Percentiles rank a stretch among this genome's conserved stretches.
Conservation (phyloP, 2,329 filamentous ascomycete species). For the Dendryphion nanum region DNA sequence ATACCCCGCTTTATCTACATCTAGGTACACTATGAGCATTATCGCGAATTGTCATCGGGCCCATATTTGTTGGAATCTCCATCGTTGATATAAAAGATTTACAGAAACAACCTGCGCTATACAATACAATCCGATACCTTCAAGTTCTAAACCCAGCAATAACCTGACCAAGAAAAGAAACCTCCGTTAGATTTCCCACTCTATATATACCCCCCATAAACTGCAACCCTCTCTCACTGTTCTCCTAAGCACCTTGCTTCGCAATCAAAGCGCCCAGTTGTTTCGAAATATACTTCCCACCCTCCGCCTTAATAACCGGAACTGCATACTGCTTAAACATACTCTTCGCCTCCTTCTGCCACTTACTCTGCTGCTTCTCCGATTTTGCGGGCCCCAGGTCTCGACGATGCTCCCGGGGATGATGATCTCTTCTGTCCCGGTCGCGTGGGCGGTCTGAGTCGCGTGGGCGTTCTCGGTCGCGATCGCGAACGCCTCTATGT, state of each 20-base stretch:
- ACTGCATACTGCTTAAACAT: slow-evolving; percentile 35
- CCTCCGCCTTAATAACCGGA: slow-evolving; percentile 33
- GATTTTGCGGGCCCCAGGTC: slow-evolving; percentile 4
- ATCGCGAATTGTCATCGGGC: no score
- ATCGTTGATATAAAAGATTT: no score
- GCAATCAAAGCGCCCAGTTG: slow-evolving; percentile 22
- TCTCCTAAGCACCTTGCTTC: slow-evolving; percentile 11
- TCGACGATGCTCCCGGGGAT: background rate
- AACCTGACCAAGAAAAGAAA: no score
- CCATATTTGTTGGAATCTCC: no score
- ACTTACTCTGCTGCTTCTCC: slow-evolving; percentile 18
- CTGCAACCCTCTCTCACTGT: no score
- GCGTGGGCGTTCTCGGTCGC: slow-evolving; percentile 7
- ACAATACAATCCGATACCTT: no score
- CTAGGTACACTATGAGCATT: no score
- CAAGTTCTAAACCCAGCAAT: no score
- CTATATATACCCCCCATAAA: no score
- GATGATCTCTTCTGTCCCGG: background rate
- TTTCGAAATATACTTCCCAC: slow-evolving; percentile 29
- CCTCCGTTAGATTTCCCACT: no score
- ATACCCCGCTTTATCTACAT: no score
- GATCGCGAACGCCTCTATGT: background rate
- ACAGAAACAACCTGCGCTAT: no score
- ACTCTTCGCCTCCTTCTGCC: slow-evolving; percentile 30
- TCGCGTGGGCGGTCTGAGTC: slow-evolving; percentile 6